phyloP scores from a whole-genome alignment of 106 monocot genomes.

The Triglochin maritima region DNA sequence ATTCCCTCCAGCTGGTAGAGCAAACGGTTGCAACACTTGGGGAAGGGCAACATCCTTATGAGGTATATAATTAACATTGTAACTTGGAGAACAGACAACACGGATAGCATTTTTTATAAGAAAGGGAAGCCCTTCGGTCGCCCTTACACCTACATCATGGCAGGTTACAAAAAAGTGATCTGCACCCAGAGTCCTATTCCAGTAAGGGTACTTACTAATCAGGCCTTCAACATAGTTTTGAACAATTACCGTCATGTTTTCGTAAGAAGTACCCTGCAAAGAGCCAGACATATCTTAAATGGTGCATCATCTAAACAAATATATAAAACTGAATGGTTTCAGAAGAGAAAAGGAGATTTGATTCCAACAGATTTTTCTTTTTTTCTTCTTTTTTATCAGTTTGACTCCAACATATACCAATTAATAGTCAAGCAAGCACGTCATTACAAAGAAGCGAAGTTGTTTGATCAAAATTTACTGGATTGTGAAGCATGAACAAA shows the following conservation, averaged over 20 bases:
- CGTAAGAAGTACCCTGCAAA: slow-evolving; percentile 86
- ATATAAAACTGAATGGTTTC: neutral
- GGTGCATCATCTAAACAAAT: neutral
- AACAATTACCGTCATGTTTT: slow-evolving; percentile 92
- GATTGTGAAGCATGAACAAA: too few relatives aligned
- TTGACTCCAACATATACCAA: too few relatives aligned
- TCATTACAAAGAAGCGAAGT: too few relatives aligned
- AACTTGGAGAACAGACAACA: slow-evolving; percentile 91
- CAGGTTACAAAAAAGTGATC: slow-evolving; percentile 96
- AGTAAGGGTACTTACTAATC: slow-evolving; percentile 89
- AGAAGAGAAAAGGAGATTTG: neutral
- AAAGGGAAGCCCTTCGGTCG: slow-evolving; percentile 69
- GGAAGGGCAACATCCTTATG: slow-evolving; percentile 97
- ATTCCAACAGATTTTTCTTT: neutral
- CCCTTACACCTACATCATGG: slow-evolving; percentile 97
- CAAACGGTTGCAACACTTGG: slow-evolving; percentile 90
- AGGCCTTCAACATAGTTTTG: slow-evolving; percentile 76
- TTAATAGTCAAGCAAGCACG: too few relatives aligned
- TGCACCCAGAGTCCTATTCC: slow-evolving; percentile 90
- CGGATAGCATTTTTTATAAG: slow-evolving; percentile 82
- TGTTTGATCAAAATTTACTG: too few relatives aligned
- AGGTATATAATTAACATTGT: slow-evolving; percentile 77
- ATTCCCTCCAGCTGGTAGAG: slow-evolving; percentile 85
- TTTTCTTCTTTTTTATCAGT: too few relatives aligned
- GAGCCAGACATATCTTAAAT: slow-evolving; percentile 4